Percentiles rank a stretch among this genome's conserved stretches.
Evolutionary conservation across 2,329 filamentous ascomycete species (phyloP).

Genomic region (Colletotrichum sp.): DNA sequence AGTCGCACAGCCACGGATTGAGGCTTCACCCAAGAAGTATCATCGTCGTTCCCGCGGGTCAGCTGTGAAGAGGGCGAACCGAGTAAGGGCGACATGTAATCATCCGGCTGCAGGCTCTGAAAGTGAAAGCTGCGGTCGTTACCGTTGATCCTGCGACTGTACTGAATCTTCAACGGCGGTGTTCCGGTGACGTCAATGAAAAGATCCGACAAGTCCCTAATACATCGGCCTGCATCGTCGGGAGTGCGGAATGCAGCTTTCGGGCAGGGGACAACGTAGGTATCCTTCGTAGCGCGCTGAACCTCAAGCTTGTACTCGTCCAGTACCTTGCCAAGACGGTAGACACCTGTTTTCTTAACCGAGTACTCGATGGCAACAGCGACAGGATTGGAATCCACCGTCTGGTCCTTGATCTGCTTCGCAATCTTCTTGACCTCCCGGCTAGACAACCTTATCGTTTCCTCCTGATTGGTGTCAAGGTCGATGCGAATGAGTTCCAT

Average conservation of each 20-base stretch:
- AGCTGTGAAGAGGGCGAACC: conserved; percentile 63
- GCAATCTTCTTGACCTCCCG: conserved; percentile 78
- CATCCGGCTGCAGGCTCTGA: conserved; percentile 91
- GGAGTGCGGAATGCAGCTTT: conserved; percentile 74
- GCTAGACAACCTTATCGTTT: conserved; percentile 76
- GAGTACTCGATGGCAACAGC: conserved; percentile 74
- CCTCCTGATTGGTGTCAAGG: conserved; percentile 79
- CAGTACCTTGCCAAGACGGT: conserved; percentile 82
- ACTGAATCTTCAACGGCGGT: conserved; percentile 89
- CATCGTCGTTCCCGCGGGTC: conserved; percentile 62
- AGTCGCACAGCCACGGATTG: conserved; percentile 80
- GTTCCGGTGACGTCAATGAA: conserved; percentile 85
- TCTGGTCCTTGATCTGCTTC: conserved; percentile 70
- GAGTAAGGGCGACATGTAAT: conserved; percentile 79
- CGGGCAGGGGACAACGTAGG: conserved; percentile 86
- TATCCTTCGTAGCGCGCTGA: conserved; percentile 75
- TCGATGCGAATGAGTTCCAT: conserved; percentile 91
- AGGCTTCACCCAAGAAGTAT: conserved; percentile 81
- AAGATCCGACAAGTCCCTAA: conserved; percentile 86
- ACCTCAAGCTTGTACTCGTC: conserved; percentile 96
- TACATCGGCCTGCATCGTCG: conserved; percentile 72
- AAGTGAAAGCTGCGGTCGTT: conserved; percentile 86
- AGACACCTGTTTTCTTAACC: conserved; percentile 87
- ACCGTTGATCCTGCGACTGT: conserved; percentile 86
- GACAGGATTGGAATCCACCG: conserved; percentile 63